These are phyloP conservation scores for Dalbergia cochinchinensis DNA, from an alignment of 306 rosid species.

Conservation along the genomic window DNA sequence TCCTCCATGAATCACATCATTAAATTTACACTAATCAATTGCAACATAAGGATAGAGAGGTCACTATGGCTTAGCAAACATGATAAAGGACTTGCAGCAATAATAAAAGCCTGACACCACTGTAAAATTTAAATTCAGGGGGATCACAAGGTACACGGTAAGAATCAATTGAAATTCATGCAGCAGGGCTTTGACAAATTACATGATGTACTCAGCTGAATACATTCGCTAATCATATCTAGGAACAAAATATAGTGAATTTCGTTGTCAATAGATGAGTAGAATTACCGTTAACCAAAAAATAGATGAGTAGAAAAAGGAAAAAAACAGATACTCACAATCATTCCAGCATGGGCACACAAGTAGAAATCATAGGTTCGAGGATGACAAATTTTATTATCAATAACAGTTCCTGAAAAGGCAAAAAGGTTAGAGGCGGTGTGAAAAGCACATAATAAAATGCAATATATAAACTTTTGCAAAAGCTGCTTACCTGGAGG, in stretches of 20 bases:
- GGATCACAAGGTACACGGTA: no score
- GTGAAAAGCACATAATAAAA: no score
- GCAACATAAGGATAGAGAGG: neutral
- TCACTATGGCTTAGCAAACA: neutral
- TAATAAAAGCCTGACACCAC: no score
- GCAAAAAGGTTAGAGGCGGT: neutral
- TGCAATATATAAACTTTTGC: no score
- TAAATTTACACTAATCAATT: neutral
- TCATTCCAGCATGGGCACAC: conserved; percentile 99
- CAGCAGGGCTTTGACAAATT: neutral
- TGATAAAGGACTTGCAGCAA: no score
- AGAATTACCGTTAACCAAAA: no score
- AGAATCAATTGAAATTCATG: neutral
- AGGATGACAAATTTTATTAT: conserved; percentile 89
- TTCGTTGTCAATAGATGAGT: neutral
- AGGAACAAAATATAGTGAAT: neutral
- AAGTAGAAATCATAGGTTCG: conserved; percentile 85
- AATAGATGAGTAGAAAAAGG: no score
- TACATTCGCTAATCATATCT: neutral
- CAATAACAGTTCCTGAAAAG: conserved; percentile 84
- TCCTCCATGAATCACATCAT: neutral
- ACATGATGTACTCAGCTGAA: neutral
- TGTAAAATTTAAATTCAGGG: no score
- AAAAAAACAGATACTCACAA: conserved; percentile 61
- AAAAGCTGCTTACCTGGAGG: no score